Percentiles rank a stretch among this genome's conserved stretches.
Conservation (phyloP, 805 yeast species). For the Kodamaea kakaduensis region DNA sequence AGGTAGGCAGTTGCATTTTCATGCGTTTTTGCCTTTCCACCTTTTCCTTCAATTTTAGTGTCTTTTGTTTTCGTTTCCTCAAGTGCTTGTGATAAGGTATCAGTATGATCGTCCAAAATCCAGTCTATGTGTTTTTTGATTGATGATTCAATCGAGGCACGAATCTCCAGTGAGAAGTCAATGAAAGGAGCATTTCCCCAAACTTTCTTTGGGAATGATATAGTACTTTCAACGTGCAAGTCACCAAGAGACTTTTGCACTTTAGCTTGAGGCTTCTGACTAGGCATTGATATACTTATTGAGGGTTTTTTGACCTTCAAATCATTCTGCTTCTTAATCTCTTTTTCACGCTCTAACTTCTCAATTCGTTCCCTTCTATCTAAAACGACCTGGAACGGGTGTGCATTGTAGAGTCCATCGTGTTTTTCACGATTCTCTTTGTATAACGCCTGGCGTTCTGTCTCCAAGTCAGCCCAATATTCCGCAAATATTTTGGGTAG, state of each 20-base stretch:
- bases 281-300: constrained; percentile 29
- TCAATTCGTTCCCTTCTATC: constrained; percentile 49
- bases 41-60: too few relatives aligned
- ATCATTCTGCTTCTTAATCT: constrained; percentile 44
- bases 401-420: constrained; percentile 52
- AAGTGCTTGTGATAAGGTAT: not conserved
- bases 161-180: constrained; percentile 59
- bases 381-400: constrained; percentile 72
- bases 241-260: constrained; percentile 4
- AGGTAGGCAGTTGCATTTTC: constrained; percentile 3
- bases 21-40: not conserved
- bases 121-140: constrained; percentile 57
- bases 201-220: constrained; percentile 47
- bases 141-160: constrained; percentile 59
- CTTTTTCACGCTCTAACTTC: constrained; percentile 43
- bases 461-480: constrained; percentile 73
- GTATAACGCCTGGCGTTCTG: constrained; percentile 47
- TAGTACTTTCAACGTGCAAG: constrained; percentile 4
- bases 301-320: constrained; percentile 49
- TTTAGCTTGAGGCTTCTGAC: not conserved
- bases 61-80: too few relatives aligned
- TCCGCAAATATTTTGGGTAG: constrained; percentile 78
- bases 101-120: constrained; percentile 30
- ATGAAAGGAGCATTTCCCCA: constrained; percentile 72
- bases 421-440: constrained; percentile 47